Base-by-base conservation (phyloP, 805 yeast genomes). In the Wickerhamiella sergipiensis region DNA sequence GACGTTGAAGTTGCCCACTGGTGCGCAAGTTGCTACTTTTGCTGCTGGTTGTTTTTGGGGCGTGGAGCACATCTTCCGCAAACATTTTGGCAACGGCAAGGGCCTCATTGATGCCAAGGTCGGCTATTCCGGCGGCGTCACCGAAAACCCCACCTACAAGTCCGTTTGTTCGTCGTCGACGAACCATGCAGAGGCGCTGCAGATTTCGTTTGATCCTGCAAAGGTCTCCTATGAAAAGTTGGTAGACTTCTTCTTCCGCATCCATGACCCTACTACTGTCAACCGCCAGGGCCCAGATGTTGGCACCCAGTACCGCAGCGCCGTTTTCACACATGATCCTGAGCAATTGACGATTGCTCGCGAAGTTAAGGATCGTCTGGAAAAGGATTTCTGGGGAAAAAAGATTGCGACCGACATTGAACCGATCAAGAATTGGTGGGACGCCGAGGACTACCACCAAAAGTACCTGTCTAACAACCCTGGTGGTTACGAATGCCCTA, bases 401-500 rank as follows among this genome's bases (percentile, higher is more conserved):
- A 69, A 70, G 52, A 82, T 92, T 24, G 83, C 71, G 45, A 88
- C 97, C 1, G 69, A 68, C 45, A 77, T 89, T 48, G 83, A 78
- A 61, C 83, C 85, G 8, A 74, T 87, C 45, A 64, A 71, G 48
- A 72, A 71, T 53, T 92, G 85, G 74, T 83, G 81, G 71, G 96
- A 89, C 63, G 97, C 97, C n/a, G 98, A 90, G 67, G 89, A 81
- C 38, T 90, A 89, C 65, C 98, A 90, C 65, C 97, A 90, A 64
- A 62, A 74, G 54, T 90, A 92, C 64, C 71, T 90, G 59, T 74
- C 75, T 51, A 80, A 78, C 61, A 87, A 90, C 64, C 95, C 96
- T 2, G 67, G 70, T 4, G 97, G 97, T 5, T 87, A 89, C 65
- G 85, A 84, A 53, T 90, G 97, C 64, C 90, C 95, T 19, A 80